Base-by-base conservation (phyloP, 768 basidiomycete genomes). In the Lactarius trivialis region DNA sequence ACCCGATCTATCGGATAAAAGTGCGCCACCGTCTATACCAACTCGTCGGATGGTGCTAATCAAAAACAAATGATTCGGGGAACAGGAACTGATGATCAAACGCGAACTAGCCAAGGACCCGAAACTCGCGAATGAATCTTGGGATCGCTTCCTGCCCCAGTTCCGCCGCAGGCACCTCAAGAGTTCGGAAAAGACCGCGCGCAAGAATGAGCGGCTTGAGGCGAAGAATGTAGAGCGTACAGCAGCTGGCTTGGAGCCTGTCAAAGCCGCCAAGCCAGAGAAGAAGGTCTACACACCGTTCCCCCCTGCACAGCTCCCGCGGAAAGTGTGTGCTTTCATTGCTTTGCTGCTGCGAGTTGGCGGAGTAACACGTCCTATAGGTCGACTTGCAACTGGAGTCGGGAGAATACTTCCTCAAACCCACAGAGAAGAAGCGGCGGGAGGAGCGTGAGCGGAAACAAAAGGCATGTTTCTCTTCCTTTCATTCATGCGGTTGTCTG, bases 241-340 rank as follows among this genome's bases (percentile, higher is more conserved):
- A 65, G 84, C 82, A 54, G 89, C 85, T n/a, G 88, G 86, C 4
- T 69, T 88, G 24, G 79, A 80, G 17, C 71, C 77, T n/a, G 69
- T 73, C 55, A 68, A 69, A 19, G 57, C 53, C 28, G 71, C 76
- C 65, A 82, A 85, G 68, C 78, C 77, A 24, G 80, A 83, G 68
- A 96, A 83, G 68, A 96, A 95, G 84, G 96, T 85, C 17, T 98
- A 98, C 74, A 98, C 97, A n/a, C 97, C 97, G 1, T 99, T 98
- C 84, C 97, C 97, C 39, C 97, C 97, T 34, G 78, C 95, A 8
- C 97, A 98, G 71, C 81, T 84, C 61, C 96, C 95, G 39, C 86
- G 93, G 68, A 98, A 98, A 81, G 91, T 91, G 68, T 58, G 74
- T 55, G 1, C 60, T 41, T 64, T 17, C 37, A 53, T 39, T 39